Evolutionary conservation across 192 early-diverging fungal genomes (phyloP), one percentile per base, ranked within the genome.

Genomic region (Coemansia sp.): DNA sequence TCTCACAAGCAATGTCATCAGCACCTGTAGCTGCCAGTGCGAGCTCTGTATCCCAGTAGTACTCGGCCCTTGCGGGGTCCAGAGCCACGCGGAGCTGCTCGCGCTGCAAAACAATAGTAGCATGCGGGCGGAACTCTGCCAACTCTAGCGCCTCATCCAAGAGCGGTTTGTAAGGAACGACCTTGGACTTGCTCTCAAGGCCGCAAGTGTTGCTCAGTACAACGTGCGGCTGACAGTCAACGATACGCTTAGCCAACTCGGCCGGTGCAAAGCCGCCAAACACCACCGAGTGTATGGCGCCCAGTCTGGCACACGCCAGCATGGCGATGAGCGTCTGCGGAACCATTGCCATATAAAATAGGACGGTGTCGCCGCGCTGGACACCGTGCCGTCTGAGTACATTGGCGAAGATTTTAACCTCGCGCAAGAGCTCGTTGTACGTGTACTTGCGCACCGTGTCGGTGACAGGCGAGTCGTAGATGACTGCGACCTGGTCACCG

Each of bases 281-380:
- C 11, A 93, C 90, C 21, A 94, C 92, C 53, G 88, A 89, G 63
- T 94, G 92, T 11, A 94, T 81, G 11, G 90, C 91, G n/a, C 93
- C 95, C 11, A 95, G 73, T 9, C 93, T 86, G 9, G 89, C 92
- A 66, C 91, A 94, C 5, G 95, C 91, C 11, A 96, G 89, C 89
- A 96, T 94, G 4, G 89, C 90, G 67, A 94, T 75, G 10, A 92
- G 82, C 9, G 93, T 90, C 66, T 96, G 89, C 11, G 90, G 89
- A 7, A 94, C 86, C 91, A 92, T 91, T 23, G 91, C 89, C 91
- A 93, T 92, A 81, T 92, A 95, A 23, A 96, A 84, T 39, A 95
- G 66, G 5, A 94, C 93, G 5, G 84, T 88, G 64, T 92, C 90
- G 21, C 95, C 92, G 27, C 87, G 85, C 34, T 36, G 68, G 5